Evolutionary conservation across 768 basidiomycete genomes (phyloP).

Genomic region (Hypholoma fasciculare): DNA sequence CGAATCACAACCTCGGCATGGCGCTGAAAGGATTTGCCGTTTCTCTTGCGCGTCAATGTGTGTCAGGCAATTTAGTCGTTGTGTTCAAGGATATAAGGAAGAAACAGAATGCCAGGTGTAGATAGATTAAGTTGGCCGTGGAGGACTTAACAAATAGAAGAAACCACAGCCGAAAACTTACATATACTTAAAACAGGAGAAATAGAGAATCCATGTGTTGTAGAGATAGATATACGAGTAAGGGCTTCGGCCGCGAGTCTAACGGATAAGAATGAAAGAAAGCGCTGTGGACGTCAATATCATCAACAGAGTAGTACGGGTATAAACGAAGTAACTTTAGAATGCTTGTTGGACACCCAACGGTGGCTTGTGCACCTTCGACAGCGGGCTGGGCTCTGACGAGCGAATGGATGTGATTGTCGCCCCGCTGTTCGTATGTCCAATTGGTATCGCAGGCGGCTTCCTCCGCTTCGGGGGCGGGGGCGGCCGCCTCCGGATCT

Average conservation of each 20-base stretch:
- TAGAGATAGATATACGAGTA: background rate
- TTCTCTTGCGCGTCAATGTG: too few relatives aligned
- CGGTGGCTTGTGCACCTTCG: slow-evolving; percentile 24
- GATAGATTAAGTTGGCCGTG: too few relatives aligned
- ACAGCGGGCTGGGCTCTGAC: slow-evolving; percentile 36
- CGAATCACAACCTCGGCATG: too few relatives aligned
- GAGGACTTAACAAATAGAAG: too few relatives aligned
- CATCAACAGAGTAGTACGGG: too few relatives aligned
- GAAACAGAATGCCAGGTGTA: too few relatives aligned
- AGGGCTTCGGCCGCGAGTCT: background rate
- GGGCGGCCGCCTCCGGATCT: slow-evolving; percentile 52
- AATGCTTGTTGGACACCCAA: slow-evolving; percentile 20
- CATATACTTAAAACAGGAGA: background rate
- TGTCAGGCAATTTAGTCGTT: too few relatives aligned
- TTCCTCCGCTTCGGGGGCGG: slow-evolving; percentile 73
- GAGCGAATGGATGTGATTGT: slow-evolving; percentile 62
- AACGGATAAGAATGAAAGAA: too few relatives aligned
- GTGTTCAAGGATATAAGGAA: too few relatives aligned
- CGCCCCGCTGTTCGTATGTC: slow-evolving; percentile 47
- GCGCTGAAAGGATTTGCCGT: too few relatives aligned
- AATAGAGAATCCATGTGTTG: background rate
- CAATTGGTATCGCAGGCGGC: slow-evolving; percentile 67
- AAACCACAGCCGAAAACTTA: too few relatives aligned
- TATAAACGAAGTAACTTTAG: background rate
- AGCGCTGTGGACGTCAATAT: too few relatives aligned